A percentile compares a stretch with the other conserved stretches of the same genome.
These are phyloP conservation scores for Glycine soja DNA, from an alignment of 306 rosid species.

Conservation along the genomic window DNA sequence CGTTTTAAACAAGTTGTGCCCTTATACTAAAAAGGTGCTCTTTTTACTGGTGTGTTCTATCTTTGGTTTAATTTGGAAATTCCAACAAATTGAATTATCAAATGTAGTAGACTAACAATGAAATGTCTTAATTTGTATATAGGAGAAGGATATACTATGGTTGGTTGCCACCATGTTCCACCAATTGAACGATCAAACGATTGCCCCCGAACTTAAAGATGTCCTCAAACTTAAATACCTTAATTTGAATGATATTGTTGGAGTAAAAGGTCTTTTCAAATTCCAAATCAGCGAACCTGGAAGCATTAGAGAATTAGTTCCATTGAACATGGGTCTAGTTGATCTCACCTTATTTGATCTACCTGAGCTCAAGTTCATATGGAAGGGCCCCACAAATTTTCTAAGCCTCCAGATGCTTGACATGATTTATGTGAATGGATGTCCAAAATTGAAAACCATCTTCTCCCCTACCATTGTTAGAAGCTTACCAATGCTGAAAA, in stretches of 20 bases:
- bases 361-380: not conserved
- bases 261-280: not conserved
- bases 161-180: too few relatives aligned
- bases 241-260: not conserved
- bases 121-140: too few relatives aligned
- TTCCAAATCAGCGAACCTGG: not conserved
- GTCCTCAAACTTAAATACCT: not conserved
- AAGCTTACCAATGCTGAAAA: not conserved
- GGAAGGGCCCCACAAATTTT: not conserved
- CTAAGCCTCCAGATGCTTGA: not conserved
- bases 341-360: not conserved
- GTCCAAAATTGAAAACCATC: constrained; percentile 5
- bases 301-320: not conserved
- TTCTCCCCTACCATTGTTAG: not conserved
- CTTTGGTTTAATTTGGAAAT: too few relatives aligned
- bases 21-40: too few relatives aligned
- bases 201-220: too few relatives aligned
- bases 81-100: too few relatives aligned
- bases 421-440: not conserved
- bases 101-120: too few relatives aligned
- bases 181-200: too few relatives aligned
- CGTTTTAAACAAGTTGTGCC: too few relatives aligned
- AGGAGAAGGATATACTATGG: not conserved
- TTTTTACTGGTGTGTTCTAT: too few relatives aligned
- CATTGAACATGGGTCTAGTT: not conserved